A percentile compares a stretch with the other conserved stretches of the same genome.
These are phyloP conservation scores for Fusarium lateritium DNA, from an alignment of 2,329 filamentous ascomycete genomes.

Conservation along the genomic window DNA sequence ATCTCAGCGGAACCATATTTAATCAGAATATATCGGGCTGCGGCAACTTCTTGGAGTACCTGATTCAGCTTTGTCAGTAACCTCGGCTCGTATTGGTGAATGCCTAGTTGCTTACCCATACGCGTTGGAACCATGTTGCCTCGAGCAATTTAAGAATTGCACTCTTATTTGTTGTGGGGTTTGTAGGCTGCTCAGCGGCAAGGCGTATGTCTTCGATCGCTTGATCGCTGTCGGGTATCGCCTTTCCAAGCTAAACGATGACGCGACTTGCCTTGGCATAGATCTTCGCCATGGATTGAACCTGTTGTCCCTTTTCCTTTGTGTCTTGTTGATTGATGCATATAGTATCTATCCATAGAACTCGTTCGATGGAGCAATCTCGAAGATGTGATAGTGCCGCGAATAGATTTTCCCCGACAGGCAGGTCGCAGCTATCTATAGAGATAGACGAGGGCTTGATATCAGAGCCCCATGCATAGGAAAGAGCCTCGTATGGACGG, in stretches of 20 bases:
- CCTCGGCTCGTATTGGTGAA: no score
- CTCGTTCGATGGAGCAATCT: neutral
- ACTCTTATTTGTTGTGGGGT: rapidly evolving
- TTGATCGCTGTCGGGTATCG: neutral
- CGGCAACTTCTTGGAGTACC: conserved; percentile 11
- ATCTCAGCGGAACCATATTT: neutral
- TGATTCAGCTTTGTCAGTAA: neutral
- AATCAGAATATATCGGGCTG: neutral
- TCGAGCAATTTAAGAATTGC: neutral
- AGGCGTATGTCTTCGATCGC: neutral
- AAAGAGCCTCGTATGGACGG: neutral
- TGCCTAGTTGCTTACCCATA: neutral
- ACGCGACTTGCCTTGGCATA: neutral
- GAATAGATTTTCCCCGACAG: neutral
- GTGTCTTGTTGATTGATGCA: neutral
- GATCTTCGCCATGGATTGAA: neutral
- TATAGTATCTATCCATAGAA: neutral
- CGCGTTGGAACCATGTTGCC: neutral
- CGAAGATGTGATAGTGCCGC: neutral
- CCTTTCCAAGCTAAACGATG: neutral
- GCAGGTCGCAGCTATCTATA: rapidly evolving
- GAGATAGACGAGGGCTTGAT: neutral
- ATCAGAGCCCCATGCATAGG: neutral
- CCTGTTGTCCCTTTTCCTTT: neutral
- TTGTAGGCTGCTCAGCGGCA: neutral